These are phyloP conservation scores for Nicotiana rustica DNA, from an alignment of 305 asterid species.

Conservation along the genomic window DNA sequence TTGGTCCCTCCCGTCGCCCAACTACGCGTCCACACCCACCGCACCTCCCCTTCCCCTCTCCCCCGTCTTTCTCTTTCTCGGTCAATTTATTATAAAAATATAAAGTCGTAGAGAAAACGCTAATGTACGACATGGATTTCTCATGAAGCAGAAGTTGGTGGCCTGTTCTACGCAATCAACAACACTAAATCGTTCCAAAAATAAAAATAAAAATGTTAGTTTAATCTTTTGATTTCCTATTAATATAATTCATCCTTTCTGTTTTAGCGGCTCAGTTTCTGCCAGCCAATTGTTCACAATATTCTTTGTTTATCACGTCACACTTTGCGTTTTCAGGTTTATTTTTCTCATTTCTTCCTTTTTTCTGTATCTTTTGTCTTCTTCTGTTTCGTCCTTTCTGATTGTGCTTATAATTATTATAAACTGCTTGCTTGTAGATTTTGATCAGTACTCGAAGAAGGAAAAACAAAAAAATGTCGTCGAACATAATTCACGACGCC, in stretches of 20 bases:
- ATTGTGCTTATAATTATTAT: neutral
- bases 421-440: neutral
- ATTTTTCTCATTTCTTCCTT: slow-evolving; percentile 9
- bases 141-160: slow-evolving; percentile 38
- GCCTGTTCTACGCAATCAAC: slow-evolving; percentile 20
- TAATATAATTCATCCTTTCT: neutral
- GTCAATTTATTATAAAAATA: no score
- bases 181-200: neutral
- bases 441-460: slow-evolving; percentile 38
- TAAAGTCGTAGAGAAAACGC: slow-evolving; percentile 30
- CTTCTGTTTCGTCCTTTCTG: slow-evolving; percentile 2
- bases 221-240: neutral
- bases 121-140: slow-evolving; percentile 26
- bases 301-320: slow-evolving; percentile 25
- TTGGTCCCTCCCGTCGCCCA: slow-evolving; percentile 31
- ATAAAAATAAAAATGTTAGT: neutral
- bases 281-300: slow-evolving; percentile 6
- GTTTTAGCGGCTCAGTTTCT: slow-evolving; percentile 28
- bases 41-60: no score
- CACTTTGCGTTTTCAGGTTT: slow-evolving; percentile 5
- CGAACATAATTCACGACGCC: slow-evolving; percentile 53
- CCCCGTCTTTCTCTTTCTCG: neutral
- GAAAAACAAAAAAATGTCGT: slow-evolving; percentile 48
- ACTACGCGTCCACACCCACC: slow-evolving; percentile 29
- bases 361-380: neutral